Evolutionary conservation across 164 flowering plant species (phyloP).

Genomic region (Akebia trifoliata): DNA sequence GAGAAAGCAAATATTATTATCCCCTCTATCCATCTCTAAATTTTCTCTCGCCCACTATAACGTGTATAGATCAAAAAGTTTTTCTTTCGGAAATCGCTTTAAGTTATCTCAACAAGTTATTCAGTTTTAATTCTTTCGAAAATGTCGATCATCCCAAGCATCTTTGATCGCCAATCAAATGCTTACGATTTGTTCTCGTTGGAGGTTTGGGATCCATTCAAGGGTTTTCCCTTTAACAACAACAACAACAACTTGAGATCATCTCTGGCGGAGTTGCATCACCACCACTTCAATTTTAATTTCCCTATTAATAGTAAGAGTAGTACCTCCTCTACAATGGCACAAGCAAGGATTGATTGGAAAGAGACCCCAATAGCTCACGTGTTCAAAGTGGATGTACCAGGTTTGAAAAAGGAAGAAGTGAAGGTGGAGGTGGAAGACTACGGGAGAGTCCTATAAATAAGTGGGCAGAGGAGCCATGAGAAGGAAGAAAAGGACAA

Average conservation of each 20-base stretch:
- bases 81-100: no score
- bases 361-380: slow-evolving; percentile 10
- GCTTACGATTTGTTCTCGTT: slow-evolving; percentile 7
- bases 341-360: slow-evolving; percentile 10
- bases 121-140: no score
- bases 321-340: background rate
- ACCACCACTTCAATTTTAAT: background rate
- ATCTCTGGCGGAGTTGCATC: no score
- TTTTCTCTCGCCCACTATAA: no score
- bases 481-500: slow-evolving; percentile 13
- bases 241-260: no score
- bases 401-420: slow-evolving; percentile 12
- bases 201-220: slow-evolving; percentile 12
- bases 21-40: no score
- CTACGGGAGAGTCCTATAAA: slow-evolving; percentile 10
- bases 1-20: no score
- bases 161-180: slow-evolving; percentile 2
- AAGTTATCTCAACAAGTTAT: no score
- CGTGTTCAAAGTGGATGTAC: slow-evolving; percentile 9
- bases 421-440: slow-evolving; percentile 14
- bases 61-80: no score
- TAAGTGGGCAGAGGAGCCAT: slow-evolving; percentile 10
- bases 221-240: slow-evolving; percentile 5
- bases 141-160: slow-evolving; percentile 15
- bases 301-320: background rate